phyloP scores from a whole-genome alignment of 2,329 filamentous ascomycete species.

The Leptographium wingfieldii region DNA sequence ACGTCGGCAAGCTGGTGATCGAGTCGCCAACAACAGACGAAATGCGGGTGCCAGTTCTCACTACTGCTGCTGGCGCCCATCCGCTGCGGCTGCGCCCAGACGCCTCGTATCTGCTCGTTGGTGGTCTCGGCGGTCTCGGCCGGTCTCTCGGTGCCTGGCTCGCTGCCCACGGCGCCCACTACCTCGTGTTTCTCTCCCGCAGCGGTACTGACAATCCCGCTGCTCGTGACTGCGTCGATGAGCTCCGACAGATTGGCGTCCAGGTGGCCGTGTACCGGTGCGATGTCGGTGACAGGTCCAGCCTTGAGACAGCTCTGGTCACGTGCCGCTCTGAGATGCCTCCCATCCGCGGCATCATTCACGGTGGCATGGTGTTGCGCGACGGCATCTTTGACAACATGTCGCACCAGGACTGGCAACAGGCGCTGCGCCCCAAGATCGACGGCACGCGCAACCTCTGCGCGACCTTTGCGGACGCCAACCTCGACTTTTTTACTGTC shows the following conservation, averaged over 20 bases:
- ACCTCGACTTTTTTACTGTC: constrained; percentile 19
- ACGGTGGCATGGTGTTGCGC: constrained; percentile 1
- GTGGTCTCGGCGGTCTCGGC: neutral
- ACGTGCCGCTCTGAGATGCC: too few species aligned
- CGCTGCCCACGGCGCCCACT: neutral
- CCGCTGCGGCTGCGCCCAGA: neutral
- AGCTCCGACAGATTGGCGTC: neutral
- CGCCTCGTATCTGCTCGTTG: neutral
- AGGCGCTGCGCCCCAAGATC: constrained; percentile 18
- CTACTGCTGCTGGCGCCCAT: too few species aligned
- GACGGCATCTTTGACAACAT: constrained; percentile 7
- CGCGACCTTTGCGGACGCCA: constrained; percentile 15
- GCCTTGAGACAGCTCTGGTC: too few species aligned
- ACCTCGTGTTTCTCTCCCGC: neutral
- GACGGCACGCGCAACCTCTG: constrained; percentile 18
- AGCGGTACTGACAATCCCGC: too few species aligned
- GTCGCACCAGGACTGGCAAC: constrained; percentile 1
- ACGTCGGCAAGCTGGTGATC: constrained; percentile 20
- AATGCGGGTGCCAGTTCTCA: too few species aligned
- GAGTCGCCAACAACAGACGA: too few species aligned
- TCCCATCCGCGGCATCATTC: neutral
- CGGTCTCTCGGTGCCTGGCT: neutral
- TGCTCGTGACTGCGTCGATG: too few species aligned
- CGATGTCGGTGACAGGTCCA: neutral
- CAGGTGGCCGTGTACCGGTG: neutral